Base-by-base conservation (phyloP, 805 yeast genomes). In the Scheffersomyces stipitis region DNA sequence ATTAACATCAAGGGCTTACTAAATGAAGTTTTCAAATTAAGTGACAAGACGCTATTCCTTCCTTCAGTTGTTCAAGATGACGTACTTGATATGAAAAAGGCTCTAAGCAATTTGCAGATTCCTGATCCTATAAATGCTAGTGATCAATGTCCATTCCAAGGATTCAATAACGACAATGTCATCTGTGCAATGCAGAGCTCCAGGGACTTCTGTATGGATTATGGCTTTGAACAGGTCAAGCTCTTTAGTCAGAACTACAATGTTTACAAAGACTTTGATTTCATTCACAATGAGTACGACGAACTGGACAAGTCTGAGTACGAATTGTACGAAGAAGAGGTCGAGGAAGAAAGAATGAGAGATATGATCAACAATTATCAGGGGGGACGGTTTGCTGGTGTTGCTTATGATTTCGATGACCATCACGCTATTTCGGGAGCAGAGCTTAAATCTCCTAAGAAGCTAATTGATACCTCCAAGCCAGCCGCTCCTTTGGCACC, bases 1-100 rank as follows among this genome's bases (percentile, higher is more conserved):
- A 34, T 55, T 6, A 45, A 47, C 32, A 33, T 55, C 15, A 43
- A 42, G 26, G 59, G 58, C 2, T 31, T 50, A 4, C 36, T 54
- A 22, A 29, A 45, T 6, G 36, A 42, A 10, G 24, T 51, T n/a
- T 28, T 47, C 13, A 34, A 40, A 2, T 15, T 40, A 2, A 35
- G 39, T 15, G 42, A 30, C 15, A 24, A 15, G 10, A 27, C 40
- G 3, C n/a, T 36, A 3, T 37, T 40, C 16, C 5, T 36, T 4
- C 15, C 28, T 22, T 8, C 30, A n/a, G 12, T 15, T 13, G 32
- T 16, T 4, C 24, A 7, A 7, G 10, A 10, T 20, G 24, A 20
- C 24, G 24, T 20, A 7, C 6, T 18, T 24, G 18, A 15, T 12
- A n/a, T 3, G 7, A 30, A 30, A 20, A 9, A 10, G 15, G n/a